Percentiles rank a stretch among this genome's conserved stretches.
Conservation (phyloP, 805 yeast species). For the Cyberlindnera saturnus region DNA sequence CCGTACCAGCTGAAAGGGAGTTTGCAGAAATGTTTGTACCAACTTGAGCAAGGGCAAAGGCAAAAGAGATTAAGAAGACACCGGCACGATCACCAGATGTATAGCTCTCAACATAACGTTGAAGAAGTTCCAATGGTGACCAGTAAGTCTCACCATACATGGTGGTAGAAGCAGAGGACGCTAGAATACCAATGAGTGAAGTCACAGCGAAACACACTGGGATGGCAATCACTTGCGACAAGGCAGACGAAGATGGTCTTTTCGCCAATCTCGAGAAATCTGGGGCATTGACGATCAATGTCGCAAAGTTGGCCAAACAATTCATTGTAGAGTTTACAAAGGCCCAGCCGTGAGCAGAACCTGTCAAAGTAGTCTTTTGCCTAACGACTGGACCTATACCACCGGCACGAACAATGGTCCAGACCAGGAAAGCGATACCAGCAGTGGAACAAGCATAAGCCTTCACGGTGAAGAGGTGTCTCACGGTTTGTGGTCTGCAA, state of each 20-base stretch:
- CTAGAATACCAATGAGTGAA: slow-evolving; percentile 14
- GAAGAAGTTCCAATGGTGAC: slow-evolving; percentile 15
- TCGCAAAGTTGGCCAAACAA: slow-evolving; percentile 6
- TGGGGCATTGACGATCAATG: slow-evolving; percentile 12
- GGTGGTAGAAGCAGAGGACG: slow-evolving; percentile 10
- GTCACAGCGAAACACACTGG: slow-evolving; percentile 11
- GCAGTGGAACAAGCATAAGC: slow-evolving; percentile 43
- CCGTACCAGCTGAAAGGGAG: slow-evolving; percentile 63
- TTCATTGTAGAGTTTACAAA: slow-evolving; percentile 7
- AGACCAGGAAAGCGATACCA: slow-evolving; percentile 9
- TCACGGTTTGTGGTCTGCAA: slow-evolving; percentile 74
- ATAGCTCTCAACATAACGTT: slow-evolving; percentile 27
- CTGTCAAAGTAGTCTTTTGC: slow-evolving; percentile 5
- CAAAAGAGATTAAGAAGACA: slow-evolving; percentile 62
- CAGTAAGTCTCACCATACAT: slow-evolving; percentile 15
- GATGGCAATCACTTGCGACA: slow-evolving; percentile 27
- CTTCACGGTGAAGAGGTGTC: slow-evolving; percentile 80
- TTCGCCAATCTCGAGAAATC: slow-evolving; percentile 12
- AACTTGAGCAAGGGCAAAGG: slow-evolving; percentile 66
- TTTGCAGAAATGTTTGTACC: slow-evolving; percentile 72
- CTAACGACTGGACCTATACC: slow-evolving; percentile 25
- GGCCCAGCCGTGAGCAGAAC: slow-evolving; percentile 5
- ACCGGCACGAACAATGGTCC: slow-evolving; percentile 12
- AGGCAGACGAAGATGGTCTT: slow-evolving; percentile 7
- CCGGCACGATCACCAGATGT: slow-evolving; percentile 60